Evolutionary conservation across 305 asterid species (phyloP), one percentile per base, ranked within the genome.

Genomic region (Fraxinus angustifolia): DNA sequence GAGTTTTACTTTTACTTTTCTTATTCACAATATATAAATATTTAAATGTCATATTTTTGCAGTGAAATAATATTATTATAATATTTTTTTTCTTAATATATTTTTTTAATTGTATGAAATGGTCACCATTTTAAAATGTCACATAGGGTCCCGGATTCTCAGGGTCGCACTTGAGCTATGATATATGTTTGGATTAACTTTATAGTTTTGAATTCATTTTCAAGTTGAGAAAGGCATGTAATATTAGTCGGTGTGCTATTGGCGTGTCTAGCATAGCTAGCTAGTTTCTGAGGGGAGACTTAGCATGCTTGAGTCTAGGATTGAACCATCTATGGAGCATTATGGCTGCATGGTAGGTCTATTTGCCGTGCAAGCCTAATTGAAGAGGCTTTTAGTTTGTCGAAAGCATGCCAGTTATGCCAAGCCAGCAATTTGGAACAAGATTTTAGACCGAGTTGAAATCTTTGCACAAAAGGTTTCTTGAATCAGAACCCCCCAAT

Each of bases 251-350:
- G 95, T 2, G 93, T 91, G 68, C 70, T 91, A 76, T 88, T 90
- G 11, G 94, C 94, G 10, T 92, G 95, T 73, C 92, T 94, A 8
- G 85, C 89, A 34, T 92, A 95, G 76, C 86, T 89, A 58, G 90
- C 26, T 23, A 23, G 26, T 92, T 48, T 83, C 84, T 0, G 88
- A 89, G 36, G 95, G 95, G 58, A 84, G 76, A 82, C 88, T 90
- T 91, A 72, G 81, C 85, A 89, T 92, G 95, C 62, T 87, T 1
- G 84, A 80, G 14, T 86, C 87, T 12, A 90, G 91, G n/a, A 88
- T 91, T 19, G 91, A 88, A 60, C 95, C 94, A 12, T 88, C 94
- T 31, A 83, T 88, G 87, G 97, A 92, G 91, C 92, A 91, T 71
- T 90, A 0, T 42, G 50, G 16, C 50, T 10, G 3, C 4, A 10